Conservation (phyloP, 2,329 filamentous ascomycete species). For the Diaporthe sp. region DNA sequence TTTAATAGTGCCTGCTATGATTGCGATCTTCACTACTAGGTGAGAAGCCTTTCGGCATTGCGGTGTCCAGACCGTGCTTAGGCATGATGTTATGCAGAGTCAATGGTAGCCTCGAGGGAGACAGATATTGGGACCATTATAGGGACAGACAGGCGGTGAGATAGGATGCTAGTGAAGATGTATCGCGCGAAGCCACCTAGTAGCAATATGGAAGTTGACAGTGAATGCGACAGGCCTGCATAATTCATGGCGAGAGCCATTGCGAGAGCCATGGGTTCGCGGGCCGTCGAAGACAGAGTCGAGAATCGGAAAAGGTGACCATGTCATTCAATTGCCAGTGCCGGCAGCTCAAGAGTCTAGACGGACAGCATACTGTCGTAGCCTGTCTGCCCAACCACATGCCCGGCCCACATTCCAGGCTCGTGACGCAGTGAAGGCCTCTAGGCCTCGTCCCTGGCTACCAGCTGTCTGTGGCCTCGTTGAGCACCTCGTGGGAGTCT, state of each 20-base stretch:
- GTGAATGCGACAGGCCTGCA: background rate
- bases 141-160: constrained; percentile 7
- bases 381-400: background rate
- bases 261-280: background rate
- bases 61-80: background rate
- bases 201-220: background rate
- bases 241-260: background rate
- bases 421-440: constrained; percentile 43
- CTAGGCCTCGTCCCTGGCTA: background rate
- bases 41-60: background rate
- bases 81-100: background rate
- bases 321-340: background rate
- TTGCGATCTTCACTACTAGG: constrained; percentile 2
- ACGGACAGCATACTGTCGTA: background rate
- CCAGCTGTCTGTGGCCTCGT: background rate
- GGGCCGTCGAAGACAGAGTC: background rate
- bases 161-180: background rate
- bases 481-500: background rate
- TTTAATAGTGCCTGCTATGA: constrained; percentile 3
- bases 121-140: background rate
- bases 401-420: background rate
- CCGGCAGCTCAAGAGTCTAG: background rate
- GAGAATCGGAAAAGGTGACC: background rate
- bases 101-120: background rate
- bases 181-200: constrained; percentile 12